Base-by-base conservation (phyloP, 1,284 basidiomycete species). In the Sporisorium iseilematis-ciliati region DNA sequence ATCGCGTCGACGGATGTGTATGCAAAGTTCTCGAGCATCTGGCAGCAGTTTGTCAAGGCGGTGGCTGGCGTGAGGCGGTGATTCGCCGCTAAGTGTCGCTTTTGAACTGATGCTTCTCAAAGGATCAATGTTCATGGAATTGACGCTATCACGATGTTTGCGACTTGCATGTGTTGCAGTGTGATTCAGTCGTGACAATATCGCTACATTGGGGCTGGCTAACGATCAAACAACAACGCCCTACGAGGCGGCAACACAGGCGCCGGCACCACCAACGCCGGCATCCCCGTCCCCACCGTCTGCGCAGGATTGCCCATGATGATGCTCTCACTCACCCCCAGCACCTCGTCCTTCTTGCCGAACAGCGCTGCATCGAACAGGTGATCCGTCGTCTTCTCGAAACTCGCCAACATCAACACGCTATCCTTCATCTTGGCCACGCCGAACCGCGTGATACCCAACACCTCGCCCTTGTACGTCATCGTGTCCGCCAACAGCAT, bases 341-440 rank as follows among this genome's bases (percentile, higher is more conserved):
- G 91, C 65, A 99, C 97, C 63, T 90, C 90, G 83, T 99, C 97
- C 59, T 91, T 94, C 87, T 99, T 98, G 20, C 95, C 94, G 85
- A 92, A 97, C 10, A 97, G 92, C 4, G 97, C 93, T 1, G 97
- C 97, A 82, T 99, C 95, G 86, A 99, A 99, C 71, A 99, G 87
- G 86, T 99, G 97, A 87, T 99, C 97, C 12, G 97, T 99, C 29
- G 97, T 99, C 88, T 99, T 99, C 87, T 99, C 97, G 86, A 99
- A 99, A 33, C 94, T 97, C 11, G 97, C 97, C 82, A 99, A 88
- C 97, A 99, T 99, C 79, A 99, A 90, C 20, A 98, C 95, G 80
- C 94, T 97, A 87, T 99, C 97, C 87, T 99, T 99, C 94, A 99
- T 99, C 87, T 99, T 99, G 25, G 96, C 94, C n/a, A 99, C 96